These are phyloP conservation scores for Phytopythium litorale DNA, from an alignment of 352 stramenopile species.

Conservation along the genomic window DNA sequence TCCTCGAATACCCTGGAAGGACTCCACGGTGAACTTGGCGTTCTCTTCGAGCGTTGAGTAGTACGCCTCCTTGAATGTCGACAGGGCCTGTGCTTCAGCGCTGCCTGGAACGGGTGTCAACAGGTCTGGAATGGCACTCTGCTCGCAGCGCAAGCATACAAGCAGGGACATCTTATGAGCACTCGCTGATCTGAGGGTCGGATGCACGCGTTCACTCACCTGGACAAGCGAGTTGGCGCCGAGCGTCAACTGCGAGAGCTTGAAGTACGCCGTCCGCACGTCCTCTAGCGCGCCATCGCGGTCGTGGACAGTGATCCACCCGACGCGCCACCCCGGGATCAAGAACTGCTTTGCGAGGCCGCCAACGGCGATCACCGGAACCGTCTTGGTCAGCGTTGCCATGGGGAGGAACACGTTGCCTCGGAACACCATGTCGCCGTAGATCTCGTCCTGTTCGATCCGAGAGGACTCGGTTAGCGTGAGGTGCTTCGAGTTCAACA, in stretches of 20 bases:
- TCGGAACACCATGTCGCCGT: slow-evolving; percentile 80
- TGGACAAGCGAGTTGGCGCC: slow-evolving; percentile 87
- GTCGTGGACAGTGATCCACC: slow-evolving; percentile 95
- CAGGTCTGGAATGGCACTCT: slow-evolving; percentile 83
- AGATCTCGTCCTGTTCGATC: slow-evolving; percentile 66
- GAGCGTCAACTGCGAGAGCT: slow-evolving; percentile 91
- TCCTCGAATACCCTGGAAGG: slow-evolving; percentile 73
- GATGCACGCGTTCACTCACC: neutral
- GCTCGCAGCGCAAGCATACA: neutral
- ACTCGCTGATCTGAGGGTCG: too few species aligned
- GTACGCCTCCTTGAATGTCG: slow-evolving; percentile 82
- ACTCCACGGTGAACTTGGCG: slow-evolving; percentile 74
- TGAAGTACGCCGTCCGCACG: slow-evolving; percentile 88
- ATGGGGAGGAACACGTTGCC: slow-evolving; percentile 82
- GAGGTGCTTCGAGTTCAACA: neutral
- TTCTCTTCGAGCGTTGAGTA: slow-evolving; percentile 85
- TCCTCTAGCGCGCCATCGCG: slow-evolving; percentile 72
- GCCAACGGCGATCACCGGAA: slow-evolving; percentile 78
- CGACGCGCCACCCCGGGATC: slow-evolving; percentile 94
- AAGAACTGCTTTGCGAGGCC: slow-evolving; percentile 95
- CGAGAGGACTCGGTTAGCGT: neutral
- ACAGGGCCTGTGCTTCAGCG: slow-evolving; percentile 57
- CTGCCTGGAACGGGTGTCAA: slow-evolving; percentile 63
- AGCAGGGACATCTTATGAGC: neutral
- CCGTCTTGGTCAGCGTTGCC: slow-evolving; percentile 72